Evolutionary conservation across 805 yeast species (phyloP).

Genomic region (Kazachstania kunashirensis): DNA sequence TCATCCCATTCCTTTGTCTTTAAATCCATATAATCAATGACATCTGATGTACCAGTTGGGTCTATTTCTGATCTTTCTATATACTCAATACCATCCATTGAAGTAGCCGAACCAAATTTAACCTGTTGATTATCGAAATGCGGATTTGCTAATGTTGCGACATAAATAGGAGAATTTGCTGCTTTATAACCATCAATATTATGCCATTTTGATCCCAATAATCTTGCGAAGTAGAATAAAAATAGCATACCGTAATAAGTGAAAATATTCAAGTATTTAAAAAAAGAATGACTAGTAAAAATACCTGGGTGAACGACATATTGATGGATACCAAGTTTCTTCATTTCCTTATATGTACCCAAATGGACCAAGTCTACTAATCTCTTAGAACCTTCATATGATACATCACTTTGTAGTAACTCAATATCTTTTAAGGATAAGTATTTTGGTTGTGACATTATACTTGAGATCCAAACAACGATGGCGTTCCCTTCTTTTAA

Average conservation of each 20-base stretch:
- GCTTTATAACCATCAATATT: constrained; percentile 82
- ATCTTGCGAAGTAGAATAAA: constrained; percentile 74
- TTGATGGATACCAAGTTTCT: constrained; percentile 48
- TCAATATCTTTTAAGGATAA: constrained; percentile 70
- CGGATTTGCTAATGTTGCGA: constrained; percentile 46
- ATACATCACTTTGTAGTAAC: constrained; percentile 47
- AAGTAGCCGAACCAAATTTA: constrained; percentile 67
- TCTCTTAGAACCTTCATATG: constrained; percentile 91
- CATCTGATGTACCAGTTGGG: constrained; percentile 54
- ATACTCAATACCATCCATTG: constrained; percentile 54
- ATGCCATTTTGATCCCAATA: constrained; percentile 80
- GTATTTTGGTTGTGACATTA: constrained; percentile 69
- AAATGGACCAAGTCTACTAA: constrained; percentile 73
- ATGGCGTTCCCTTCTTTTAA: constrained; percentile 50
- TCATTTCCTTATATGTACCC: constrained; percentile 50
- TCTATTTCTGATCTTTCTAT: constrained; percentile 49
- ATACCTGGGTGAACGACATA: constrained; percentile 92
- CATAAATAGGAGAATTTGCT: constrained; percentile 77
- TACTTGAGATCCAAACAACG: constrained; percentile 76
- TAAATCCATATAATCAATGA: constrained; percentile 50
- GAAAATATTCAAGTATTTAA: constrained; percentile 62
- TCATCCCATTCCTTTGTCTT: constrained; percentile 64
- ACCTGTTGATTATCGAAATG: constrained; percentile 37
- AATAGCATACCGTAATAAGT: constrained; percentile 80
- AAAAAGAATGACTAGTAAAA: constrained; percentile 73